Percentiles rank a stretch among this genome's conserved stretches.
Evolutionary conservation across 352 stramenopile genomes (phyloP).

Genomic region (Globisporangium perplexum): DNA sequence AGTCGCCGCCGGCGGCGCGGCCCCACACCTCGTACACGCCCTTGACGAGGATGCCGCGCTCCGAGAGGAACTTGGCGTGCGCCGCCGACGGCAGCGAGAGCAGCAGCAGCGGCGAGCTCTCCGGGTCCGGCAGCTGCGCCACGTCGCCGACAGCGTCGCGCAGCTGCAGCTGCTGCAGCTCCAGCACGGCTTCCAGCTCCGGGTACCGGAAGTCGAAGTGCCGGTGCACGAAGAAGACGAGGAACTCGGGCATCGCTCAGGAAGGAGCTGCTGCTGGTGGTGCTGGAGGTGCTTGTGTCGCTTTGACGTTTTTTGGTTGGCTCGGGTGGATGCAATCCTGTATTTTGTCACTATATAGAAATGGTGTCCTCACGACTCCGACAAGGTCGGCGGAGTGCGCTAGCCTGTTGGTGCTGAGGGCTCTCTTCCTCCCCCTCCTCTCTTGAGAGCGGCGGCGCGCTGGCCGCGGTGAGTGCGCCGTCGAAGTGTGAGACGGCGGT

Average conservation of each 20-base stretch:
- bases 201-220: constrained; percentile 83
- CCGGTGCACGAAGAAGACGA: constrained; percentile 80
- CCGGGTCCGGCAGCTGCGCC: constrained; percentile 30
- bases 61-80: constrained; percentile 73
- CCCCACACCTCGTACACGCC: constrained; percentile 80
- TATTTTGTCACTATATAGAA: not conserved
- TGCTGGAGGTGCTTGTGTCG: not conserved
- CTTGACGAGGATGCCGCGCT: constrained; percentile 77
- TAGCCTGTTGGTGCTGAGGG: too few relatives aligned
- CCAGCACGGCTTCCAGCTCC: constrained; percentile 71
- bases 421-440: not conserved
- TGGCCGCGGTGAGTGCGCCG: constrained; percentile 4
- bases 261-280: not conserved
- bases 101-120: constrained; percentile 57
- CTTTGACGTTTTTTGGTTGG: constrained; percentile 9
- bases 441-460: not conserved
- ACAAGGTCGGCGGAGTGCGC: not conserved
- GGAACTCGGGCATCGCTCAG: constrained; percentile 49
- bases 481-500: not conserved
- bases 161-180: constrained; percentile 42
- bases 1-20: constrained; percentile 22
- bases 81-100: constrained; percentile 47
- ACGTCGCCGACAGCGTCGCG: constrained; percentile 25
- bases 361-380: too few relatives aligned
- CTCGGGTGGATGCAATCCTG: not conserved